Evolutionary conservation across 768 basidiomycete species (phyloP).

Genomic region (Agaricus sinodeliciosus): DNA sequence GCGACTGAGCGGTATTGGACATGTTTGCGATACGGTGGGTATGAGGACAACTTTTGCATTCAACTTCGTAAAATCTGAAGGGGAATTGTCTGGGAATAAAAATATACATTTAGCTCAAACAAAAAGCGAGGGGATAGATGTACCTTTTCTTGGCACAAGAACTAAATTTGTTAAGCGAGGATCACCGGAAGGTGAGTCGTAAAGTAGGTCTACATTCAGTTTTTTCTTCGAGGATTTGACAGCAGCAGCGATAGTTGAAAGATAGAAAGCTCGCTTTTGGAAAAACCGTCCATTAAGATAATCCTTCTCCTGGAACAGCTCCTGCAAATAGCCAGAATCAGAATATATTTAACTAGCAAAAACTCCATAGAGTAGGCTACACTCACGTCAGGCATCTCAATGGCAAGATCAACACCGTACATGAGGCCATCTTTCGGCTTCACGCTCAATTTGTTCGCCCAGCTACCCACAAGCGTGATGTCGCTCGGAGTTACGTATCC

Average conservation of each 20-base stretch:
- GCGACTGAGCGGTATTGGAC: slow-evolving; percentile 59
- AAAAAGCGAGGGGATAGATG: slow-evolving; percentile 12
- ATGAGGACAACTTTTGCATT: slow-evolving; percentile 71
- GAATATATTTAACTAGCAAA: neutral
- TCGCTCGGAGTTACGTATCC: slow-evolving; percentile 73
- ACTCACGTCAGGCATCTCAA: slow-evolving; percentile 84
- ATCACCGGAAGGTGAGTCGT: slow-evolving; percentile 52
- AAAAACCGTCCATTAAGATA: slow-evolving; percentile 86
- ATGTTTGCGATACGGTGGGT: slow-evolving; percentile 51
- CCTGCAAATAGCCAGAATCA: slow-evolving; percentile 24
- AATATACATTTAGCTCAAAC: slow-evolving; percentile 14
- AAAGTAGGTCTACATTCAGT: slow-evolving; percentile 53
- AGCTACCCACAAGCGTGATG: slow-evolving; percentile 77
- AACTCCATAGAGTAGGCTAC: neutral
- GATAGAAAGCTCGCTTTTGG: slow-evolving; percentile 87
- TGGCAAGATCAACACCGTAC: slow-evolving; percentile 72
- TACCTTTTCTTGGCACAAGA: slow-evolving; percentile 51
- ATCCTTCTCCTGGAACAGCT: slow-evolving; percentile 93
- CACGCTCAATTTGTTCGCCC: slow-evolving; percentile 72
- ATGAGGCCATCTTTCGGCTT: slow-evolving; percentile 59
- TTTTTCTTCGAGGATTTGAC: slow-evolving; percentile 38
- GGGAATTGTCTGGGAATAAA: slow-evolving; percentile 36
- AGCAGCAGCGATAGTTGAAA: slow-evolving; percentile 69
- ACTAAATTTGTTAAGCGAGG: slow-evolving; percentile 62
- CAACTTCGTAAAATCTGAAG: slow-evolving; percentile 57